These are phyloP conservation scores for Coccomyxa sp. DNA, from an alignment of 139 green algal species.

Conservation along the genomic window DNA sequence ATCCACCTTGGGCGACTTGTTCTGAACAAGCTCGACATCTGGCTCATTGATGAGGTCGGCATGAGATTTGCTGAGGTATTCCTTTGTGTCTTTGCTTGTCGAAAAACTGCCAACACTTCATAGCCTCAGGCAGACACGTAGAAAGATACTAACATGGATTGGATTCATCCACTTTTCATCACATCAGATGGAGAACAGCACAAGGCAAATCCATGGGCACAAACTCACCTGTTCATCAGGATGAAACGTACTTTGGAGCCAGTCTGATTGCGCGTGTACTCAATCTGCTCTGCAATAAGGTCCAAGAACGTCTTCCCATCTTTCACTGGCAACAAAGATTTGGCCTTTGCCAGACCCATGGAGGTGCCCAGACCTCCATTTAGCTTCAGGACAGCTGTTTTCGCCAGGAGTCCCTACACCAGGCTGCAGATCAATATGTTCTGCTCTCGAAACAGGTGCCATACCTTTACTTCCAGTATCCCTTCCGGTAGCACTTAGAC, in stretches of 20 bases:
- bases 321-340: constrained; percentile 80
- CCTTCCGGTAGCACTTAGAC: background rate
- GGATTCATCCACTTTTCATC: background rate
- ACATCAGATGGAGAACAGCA: background rate
- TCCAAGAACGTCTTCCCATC: constrained; percentile 90
- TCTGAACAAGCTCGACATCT: constrained; percentile 86
- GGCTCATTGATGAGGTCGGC: constrained; percentile 64
- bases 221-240: constrained; percentile 87
- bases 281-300: constrained; percentile 91
- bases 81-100: constrained; percentile 12
- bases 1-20: constrained; percentile 85
- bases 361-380: constrained; percentile 87
- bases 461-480: no score
- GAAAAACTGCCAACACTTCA: background rate
- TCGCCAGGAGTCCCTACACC: constrained; percentile 53
- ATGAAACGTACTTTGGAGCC: constrained; percentile 67
- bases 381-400: constrained; percentile 88
- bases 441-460: no score
- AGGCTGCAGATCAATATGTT: background rate
- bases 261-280: constrained; percentile 67
- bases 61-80: constrained; percentile 57
- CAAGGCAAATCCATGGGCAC: background rate
- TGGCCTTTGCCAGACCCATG: constrained; percentile 93
- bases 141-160: no score
- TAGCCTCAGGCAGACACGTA: background rate